A percentile compares a stretch with the other conserved stretches of the same genome.
Conservation (phyloP, 2,329 filamentous ascomycete species). For the Colletotrichum shisoi region DNA sequence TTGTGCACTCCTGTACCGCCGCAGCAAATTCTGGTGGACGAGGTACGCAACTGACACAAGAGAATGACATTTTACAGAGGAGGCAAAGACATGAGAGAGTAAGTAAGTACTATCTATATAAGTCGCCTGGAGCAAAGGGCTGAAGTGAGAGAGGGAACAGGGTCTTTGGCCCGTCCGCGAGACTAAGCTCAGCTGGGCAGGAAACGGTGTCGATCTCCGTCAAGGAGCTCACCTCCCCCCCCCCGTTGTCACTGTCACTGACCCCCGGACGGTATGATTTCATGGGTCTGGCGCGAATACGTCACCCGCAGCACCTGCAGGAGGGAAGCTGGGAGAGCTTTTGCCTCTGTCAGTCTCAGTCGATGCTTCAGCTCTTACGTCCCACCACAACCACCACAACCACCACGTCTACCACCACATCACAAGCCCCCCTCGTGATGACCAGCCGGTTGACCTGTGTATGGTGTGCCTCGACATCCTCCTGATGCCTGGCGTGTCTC, state of each 20-base stretch:
- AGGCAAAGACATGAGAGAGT: conserved; percentile 1
- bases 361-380: conserved; percentile 4
- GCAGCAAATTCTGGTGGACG: neutral
- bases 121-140: conserved; percentile 3
- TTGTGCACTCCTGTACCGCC: neutral
- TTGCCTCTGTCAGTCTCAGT: neutral
- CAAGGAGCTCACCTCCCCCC: conserved; percentile 12
- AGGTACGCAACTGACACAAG: neutral
- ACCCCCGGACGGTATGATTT: conserved; percentile 35
- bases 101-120: no score
- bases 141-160: neutral
- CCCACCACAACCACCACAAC: conserved; percentile 1
- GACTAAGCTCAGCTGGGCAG: conserved; percentile 24
- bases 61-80: neutral
- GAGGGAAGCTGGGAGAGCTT: conserved; percentile 15
- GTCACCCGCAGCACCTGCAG: conserved; percentile 25
- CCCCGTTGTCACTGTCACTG: conserved; percentile 18
- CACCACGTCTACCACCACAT: neutral
- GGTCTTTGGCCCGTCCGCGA: conserved; percentile 21
- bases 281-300: conserved; percentile 32
- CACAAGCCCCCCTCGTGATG: conserved; percentile 11
- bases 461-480: conserved; percentile 8
- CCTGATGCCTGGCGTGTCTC: conserved; percentile 14
- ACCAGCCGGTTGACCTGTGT: neutral
- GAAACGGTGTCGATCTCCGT: conserved; percentile 23